Evolutionary conservation across 208 protist genomes (phyloP).

Genomic region (Jaenimonas drosophilae): DNA sequence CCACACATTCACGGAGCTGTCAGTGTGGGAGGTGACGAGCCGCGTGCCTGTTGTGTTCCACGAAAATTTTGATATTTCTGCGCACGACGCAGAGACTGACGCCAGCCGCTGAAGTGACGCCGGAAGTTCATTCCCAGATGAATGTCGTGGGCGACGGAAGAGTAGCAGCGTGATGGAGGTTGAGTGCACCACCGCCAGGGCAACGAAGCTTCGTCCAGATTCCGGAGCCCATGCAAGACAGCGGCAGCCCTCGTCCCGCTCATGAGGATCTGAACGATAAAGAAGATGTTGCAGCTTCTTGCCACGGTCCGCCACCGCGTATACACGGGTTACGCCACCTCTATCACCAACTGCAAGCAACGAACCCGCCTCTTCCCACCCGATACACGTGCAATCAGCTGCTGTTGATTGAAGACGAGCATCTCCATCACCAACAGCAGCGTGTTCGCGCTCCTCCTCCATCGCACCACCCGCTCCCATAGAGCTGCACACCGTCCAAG

Average conservation of each 20-base stretch:
- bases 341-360: slow-evolving; percentile 52
- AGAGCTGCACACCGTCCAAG: slow-evolving; percentile 10
- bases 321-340: slow-evolving; percentile 36
- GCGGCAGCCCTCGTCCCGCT: slow-evolving; percentile 7
- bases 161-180: slow-evolving; percentile 38
- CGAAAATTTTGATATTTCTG: slow-evolving; percentile 52
- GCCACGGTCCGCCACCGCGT: slow-evolving; percentile 26
- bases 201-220: slow-evolving; percentile 68
- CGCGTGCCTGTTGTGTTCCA: slow-evolving; percentile 78
- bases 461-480: not conserved
- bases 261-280: slow-evolving; percentile 2
- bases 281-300: slow-evolving; percentile 21
- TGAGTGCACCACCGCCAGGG: slow-evolving; percentile 44
- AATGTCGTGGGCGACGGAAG: slow-evolving; percentile 33
- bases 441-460: no score
- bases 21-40: slow-evolving; percentile 70
- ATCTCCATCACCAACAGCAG: no score
- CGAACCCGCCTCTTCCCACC: slow-evolving; percentile 53
- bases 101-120: not conserved
- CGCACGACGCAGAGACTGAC: slow-evolving; percentile 21
- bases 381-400: slow-evolving; percentile 31
- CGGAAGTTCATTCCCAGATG: slow-evolving; percentile 1
- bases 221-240: slow-evolving; percentile 69
- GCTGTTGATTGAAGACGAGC: not conserved
- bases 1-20: slow-evolving; percentile 66